These are phyloP conservation scores for Rhodocollybia butyracea DNA, from an alignment of 768 basidiomycete genomes.

Conservation along the genomic window DNA sequence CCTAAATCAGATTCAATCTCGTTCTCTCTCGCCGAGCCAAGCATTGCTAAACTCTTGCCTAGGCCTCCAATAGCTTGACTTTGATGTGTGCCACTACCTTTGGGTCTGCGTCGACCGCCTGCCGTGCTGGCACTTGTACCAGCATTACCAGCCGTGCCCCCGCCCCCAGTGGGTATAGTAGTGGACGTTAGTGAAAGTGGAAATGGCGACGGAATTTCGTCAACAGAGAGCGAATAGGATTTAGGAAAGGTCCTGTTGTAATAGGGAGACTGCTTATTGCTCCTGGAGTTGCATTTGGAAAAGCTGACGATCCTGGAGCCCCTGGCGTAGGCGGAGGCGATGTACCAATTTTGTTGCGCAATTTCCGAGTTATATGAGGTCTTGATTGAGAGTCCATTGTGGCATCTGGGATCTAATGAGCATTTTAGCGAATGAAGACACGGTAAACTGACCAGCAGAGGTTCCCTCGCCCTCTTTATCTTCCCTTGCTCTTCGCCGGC, in stretches of 20 bases:
- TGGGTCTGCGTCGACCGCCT: constrained; percentile 46
- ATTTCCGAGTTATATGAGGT: constrained; percentile 79
- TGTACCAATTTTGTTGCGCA: constrained; percentile 76
- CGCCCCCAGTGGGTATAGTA: constrained; percentile 32
- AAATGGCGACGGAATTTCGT: constrained; percentile 85
- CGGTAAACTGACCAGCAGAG: constrained; percentile 55
- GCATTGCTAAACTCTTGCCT: constrained; percentile 65
- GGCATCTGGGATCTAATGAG: constrained; percentile 44
- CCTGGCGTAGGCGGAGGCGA: constrained; percentile 77
- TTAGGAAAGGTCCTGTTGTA: constrained; percentile 66
- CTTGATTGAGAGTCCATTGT: constrained; percentile 74
- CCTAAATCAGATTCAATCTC: constrained; percentile 76
- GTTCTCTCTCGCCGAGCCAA: constrained; percentile 57
- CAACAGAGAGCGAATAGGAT: constrained; percentile 82
- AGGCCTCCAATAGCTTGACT: constrained; percentile 62
- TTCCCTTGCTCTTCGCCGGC: constrained; percentile 72
- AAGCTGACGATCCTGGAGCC: constrained; percentile 24
- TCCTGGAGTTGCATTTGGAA: constrained; percentile 33
- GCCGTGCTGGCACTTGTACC: constrained; percentile 26
- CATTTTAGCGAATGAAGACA: constrained; percentile 1
- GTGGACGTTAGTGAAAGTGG: constrained; percentile 67
- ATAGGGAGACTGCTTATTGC: constrained; percentile 50
- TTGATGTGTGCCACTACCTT: constrained; percentile 51
- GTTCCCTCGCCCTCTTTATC: constrained; percentile 91
- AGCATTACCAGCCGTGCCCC: constrained; percentile 17